Percentiles rank a stretch among this genome's conserved stretches.
These are phyloP conservation scores for Fraxinus dipetala DNA, from an alignment of 305 asterid species.

Conservation along the genomic window DNA sequence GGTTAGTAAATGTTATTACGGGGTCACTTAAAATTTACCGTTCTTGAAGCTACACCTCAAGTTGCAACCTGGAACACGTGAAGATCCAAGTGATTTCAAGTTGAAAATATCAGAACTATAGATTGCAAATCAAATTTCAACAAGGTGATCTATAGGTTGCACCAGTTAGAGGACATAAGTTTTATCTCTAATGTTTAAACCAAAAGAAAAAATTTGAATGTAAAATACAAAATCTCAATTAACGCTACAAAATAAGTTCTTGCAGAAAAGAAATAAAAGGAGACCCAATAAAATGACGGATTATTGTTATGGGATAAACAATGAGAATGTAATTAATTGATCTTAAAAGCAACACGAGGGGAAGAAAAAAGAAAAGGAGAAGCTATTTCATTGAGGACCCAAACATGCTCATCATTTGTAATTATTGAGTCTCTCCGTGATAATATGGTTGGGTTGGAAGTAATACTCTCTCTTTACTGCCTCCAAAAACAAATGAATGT, in stretches of 20 bases:
- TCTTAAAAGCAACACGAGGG: neutral
- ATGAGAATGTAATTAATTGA: neutral
- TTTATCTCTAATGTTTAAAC: too few species aligned
- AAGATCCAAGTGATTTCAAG: neutral
- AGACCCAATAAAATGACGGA: neutral
- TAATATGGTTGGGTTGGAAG: neutral
- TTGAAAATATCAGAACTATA: neutral
- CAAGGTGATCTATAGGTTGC: neutral
- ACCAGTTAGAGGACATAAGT: too few species aligned
- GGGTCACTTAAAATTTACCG: neutral
- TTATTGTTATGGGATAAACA: neutral
- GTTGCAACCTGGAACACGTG: neutral
- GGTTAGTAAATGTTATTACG: neutral
- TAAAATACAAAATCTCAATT: neutral
- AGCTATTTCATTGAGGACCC: slow-evolving; percentile 14
- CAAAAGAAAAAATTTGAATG: neutral
- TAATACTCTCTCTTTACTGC: neutral
- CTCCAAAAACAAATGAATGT: neutral
- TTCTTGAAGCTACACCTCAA: neutral
- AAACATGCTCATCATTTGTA: neutral
- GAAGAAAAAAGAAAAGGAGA: neutral
- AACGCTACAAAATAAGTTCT: neutral
- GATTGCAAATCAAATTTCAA: neutral
- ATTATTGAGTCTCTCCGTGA: neutral
- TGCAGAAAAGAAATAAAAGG: neutral